Base-by-base conservation (phyloP, 1,284 basidiomycete species). In the Pascua sp. region DNA sequence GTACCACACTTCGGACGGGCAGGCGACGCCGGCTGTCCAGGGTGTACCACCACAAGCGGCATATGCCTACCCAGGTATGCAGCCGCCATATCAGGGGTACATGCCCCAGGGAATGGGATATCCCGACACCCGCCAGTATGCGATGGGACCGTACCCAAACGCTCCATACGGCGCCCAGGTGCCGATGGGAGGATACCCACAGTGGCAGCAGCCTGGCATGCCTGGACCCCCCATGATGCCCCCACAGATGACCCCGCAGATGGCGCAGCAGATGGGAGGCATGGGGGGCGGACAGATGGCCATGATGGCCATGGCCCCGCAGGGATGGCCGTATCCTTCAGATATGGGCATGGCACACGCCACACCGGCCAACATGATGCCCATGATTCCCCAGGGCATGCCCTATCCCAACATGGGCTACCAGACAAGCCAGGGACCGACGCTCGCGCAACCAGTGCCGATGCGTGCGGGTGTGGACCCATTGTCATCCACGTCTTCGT, bases 331-430 rank as follows among this genome's bases (percentile, higher is more conserved):
- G 55, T 61, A 59, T 32, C 57, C 63, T 8, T 46, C 59, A 16
- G 61, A 64, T 37, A 57, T 58, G 63, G 52, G 51, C 57, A 61
- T 57, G 61, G 55, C 45, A 3, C 44, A 41, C 13, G 50, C 38
- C 13, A 44, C 13, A 13, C 46, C 42, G 12, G 47, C 53, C 15
- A 62, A 47, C 58, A 60, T 63, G 44, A 70, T 71, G 70, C 69
- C 69, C 18, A 68, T 71, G 62, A 72, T 72, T 11, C 67, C 70
- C 0, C 71, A 72, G 55, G 70, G 70, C 11, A 63, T 67, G 53
- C 67, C 65, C 5, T 68, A 70, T 40, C 58, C 57, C 11, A 53
- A 18, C 40, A 16, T 55, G 12, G 48, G 51, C 1, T 60, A 60
- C n/a, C 13, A 9, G 1, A 17, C 24, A 11, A 40, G 47, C n/a